Percentiles rank a stretch among this genome's conserved stretches.
phyloP scores from a whole-genome alignment of 176 grass and related monocot species.

The Pontederia paniculata region DNA sequence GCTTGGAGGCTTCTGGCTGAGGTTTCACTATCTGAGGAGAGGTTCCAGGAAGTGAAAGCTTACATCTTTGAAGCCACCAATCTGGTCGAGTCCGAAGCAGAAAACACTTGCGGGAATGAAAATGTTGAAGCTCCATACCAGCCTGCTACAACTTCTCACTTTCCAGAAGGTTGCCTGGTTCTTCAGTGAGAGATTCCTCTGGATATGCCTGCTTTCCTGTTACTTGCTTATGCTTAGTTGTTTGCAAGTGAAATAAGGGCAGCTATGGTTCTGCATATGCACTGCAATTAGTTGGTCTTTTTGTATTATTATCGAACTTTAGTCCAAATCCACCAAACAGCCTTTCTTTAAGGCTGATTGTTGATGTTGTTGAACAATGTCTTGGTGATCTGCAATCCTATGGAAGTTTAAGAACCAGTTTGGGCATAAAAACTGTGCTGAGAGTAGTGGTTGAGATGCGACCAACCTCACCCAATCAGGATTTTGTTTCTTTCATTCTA shows the following conservation, averaged over 20 bases:
- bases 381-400: too few relatives aligned
- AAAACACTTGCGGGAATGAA: not conserved
- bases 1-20: slow-evolving; percentile 15
- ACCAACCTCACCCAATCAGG: too few relatives aligned
- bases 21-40: slow-evolving; percentile 8
- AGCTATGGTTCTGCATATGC: too few relatives aligned
- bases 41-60: slow-evolving; percentile 11
- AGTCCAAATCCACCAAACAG: too few relatives aligned
- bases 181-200: not conserved
- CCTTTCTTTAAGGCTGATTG: too few relatives aligned
- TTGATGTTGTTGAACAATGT: too few relatives aligned
- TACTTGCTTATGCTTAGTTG: not conserved
- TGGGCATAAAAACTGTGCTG: too few relatives aligned
- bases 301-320: too few relatives aligned
- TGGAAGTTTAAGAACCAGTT: too few relatives aligned
- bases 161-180: not conserved
- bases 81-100: not conserved
- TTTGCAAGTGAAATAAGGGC: not conserved
- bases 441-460: too few relatives aligned
- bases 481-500: too few relatives aligned
- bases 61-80: slow-evolving; percentile 1
- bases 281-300: too few relatives aligned
- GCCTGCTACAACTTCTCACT: not conserved
- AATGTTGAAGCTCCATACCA: not conserved
- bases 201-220: not conserved